Conservation (phyloP, 2,329 filamentous ascomycete species). For the Clarireedia sp. region DNA sequence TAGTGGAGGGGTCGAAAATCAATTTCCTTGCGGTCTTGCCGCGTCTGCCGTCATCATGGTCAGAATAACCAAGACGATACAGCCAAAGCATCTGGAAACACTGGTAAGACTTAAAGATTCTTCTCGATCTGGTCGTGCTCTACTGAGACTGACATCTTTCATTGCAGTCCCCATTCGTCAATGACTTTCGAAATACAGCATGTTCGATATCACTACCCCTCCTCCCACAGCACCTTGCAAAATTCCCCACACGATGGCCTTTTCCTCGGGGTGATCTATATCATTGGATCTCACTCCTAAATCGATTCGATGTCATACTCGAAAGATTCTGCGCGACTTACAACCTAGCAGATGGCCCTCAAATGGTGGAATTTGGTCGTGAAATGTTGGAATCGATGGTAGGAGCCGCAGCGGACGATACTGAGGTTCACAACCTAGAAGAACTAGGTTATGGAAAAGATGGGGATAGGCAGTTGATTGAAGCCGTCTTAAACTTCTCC, state of each 20-base stretch:
- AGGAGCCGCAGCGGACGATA: slow-evolving; percentile 39
- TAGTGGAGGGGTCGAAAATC: slow-evolving; percentile 45
- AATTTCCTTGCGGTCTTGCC: slow-evolving; percentile 45
- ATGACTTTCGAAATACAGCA: slow-evolving; percentile 67
- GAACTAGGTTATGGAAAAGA: slow-evolving; percentile 60
- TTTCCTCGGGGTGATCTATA: slow-evolving; percentile 94
- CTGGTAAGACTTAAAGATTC: slow-evolving; percentile 42
- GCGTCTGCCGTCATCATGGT: slow-evolving; percentile 53
- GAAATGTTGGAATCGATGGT: slow-evolving; percentile 47
- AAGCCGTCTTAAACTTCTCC: slow-evolving; percentile 77
- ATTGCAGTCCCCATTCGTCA: slow-evolving; percentile 74
- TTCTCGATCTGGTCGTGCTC: not conserved
- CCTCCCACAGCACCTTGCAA: slow-evolving; percentile 66
- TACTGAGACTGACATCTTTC: slow-evolving; percentile 15
- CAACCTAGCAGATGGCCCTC: slow-evolving; percentile 70
- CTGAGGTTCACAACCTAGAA: slow-evolving; percentile 41
- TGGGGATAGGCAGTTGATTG: slow-evolving; percentile 73
- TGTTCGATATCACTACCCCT: slow-evolving; percentile 63
- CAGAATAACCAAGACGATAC: slow-evolving; percentile 60
- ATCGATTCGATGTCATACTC: slow-evolving; percentile 85
- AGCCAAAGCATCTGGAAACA: slow-evolving; percentile 59
- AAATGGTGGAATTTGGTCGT: slow-evolving; percentile 65
- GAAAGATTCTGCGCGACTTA: slow-evolving; percentile 77
- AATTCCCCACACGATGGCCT: slow-evolving; percentile 85
- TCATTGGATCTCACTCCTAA: slow-evolving; percentile 93